Evolutionary conservation across 2,329 filamentous ascomycete genomes (phyloP).

Genomic region (Rugonectria rugulosa): DNA sequence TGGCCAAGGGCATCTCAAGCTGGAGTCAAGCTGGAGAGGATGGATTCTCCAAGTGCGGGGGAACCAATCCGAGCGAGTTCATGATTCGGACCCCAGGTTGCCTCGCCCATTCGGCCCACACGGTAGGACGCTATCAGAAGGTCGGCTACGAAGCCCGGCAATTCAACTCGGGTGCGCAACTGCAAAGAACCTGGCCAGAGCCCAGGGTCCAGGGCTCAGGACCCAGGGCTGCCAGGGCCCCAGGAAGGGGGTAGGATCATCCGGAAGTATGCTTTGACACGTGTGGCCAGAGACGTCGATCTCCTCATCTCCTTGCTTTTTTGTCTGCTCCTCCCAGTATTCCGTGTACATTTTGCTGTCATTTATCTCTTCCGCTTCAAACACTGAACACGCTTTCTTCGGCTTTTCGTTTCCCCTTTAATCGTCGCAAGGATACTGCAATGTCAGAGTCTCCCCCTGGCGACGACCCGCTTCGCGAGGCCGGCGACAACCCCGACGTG

Average conservation of each 20-base stretch:
- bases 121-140: neutral
- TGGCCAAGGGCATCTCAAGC: neutral
- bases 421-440: neutral
- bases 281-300: neutral
- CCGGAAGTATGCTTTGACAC: neutral
- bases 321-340: neutral
- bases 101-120: neutral
- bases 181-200: neutral
- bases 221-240: too few relatives aligned
- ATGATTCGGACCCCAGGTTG: constrained; percentile 1
- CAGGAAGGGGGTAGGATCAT: too few relatives aligned
- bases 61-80: neutral
- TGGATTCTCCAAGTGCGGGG: neutral
- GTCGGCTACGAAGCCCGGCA: constrained; percentile 6
- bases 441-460: constrained; percentile 7
- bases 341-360: too few relatives aligned
- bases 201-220: too few relatives aligned
- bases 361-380: too few relatives aligned
- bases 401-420: neutral
- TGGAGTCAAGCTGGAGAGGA: too few relatives aligned
- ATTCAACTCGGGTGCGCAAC: neutral
- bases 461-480: constrained; percentile 10
- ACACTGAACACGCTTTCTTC: too few relatives aligned
- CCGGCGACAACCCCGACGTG: constrained; percentile 4
- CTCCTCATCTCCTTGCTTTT: neutral